Percentiles rank a stretch among this genome's conserved stretches.
phyloP scores from a whole-genome alignment of 768 basidiomycete genomes.

The Agaricus sinodeliciosus region DNA sequence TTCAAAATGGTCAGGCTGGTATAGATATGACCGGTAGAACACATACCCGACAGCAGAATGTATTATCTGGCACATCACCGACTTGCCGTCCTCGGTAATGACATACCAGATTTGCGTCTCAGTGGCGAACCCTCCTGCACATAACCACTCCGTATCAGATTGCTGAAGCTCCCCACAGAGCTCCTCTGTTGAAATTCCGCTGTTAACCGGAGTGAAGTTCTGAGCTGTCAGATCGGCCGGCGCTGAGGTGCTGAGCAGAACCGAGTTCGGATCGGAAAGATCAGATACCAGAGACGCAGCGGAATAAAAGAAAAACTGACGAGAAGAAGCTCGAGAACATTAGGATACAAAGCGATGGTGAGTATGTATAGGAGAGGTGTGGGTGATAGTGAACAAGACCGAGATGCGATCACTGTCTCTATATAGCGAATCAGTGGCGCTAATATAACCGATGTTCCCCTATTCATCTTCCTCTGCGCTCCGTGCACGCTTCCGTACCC shows the following conservation, averaged over 20 bases:
- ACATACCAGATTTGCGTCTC: constrained; percentile 91
- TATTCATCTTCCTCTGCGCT: constrained; percentile 3
- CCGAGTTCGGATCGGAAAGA: constrained; percentile 1
- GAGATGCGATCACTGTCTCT: background rate
- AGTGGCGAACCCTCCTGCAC: constrained; percentile 76
- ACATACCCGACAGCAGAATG: constrained; percentile 85
- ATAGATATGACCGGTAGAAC: constrained; percentile 8
- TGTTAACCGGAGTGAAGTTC: constrained; percentile 80
- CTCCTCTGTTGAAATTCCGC: constrained; percentile 45
- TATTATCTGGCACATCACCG: constrained; percentile 79
- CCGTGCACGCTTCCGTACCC: constrained; percentile 7
- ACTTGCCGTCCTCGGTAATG: constrained; percentile 71
- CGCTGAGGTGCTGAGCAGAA: constrained; percentile 38
- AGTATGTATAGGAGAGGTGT: background rate
- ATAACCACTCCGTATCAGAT: constrained; percentile 78
- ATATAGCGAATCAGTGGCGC: constrained; percentile 3
- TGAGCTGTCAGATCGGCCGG: constrained; percentile 60
- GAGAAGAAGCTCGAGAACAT: constrained; percentile 7
- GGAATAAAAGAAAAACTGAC: constrained; percentile 10
- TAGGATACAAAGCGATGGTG: background rate
- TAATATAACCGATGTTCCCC: constrained; percentile 1
- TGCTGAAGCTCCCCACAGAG: constrained; percentile 70
- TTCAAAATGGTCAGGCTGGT: constrained; percentile 7
- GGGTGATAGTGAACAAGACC: constrained; percentile 4
- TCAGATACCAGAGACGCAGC: background rate